phyloP scores from a whole-genome alignment of 2,329 filamentous ascomycete species.

The Penicillium sclerotigenum region DNA sequence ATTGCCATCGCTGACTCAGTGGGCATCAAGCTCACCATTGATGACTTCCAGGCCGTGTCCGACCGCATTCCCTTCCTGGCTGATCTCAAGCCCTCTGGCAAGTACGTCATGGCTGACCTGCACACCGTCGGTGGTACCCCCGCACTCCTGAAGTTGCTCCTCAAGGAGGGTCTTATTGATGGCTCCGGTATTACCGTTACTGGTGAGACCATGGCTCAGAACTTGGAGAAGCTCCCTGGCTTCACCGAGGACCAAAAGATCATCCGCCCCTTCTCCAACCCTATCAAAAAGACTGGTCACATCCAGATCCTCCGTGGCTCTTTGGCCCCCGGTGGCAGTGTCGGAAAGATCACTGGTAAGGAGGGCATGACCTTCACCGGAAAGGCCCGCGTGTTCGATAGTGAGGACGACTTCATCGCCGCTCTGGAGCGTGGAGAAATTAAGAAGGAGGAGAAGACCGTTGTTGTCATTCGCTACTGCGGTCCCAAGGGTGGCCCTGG shows the following conservation, averaged over 20 bases:
- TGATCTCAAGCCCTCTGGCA: constrained; percentile 74
- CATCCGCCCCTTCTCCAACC: constrained; percentile 64
- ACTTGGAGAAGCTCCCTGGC: constrained; percentile 57
- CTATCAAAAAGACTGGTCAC: constrained; percentile 68
- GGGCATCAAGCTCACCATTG: constrained; percentile 76
- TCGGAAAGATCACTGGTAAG: constrained; percentile 75
- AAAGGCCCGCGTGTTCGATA: constrained; percentile 68
- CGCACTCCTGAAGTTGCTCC: constrained; percentile 55
- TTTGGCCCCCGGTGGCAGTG: constrained; percentile 66
- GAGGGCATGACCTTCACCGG: constrained; percentile 66
- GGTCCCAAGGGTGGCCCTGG: constrained; percentile 71
- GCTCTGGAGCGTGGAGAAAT: constrained; percentile 66
- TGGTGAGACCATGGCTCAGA: constrained; percentile 58
- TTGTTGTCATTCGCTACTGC: constrained; percentile 72
- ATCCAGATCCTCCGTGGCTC: constrained; percentile 70
- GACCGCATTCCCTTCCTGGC: constrained; percentile 76
- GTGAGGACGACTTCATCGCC: constrained; percentile 65
- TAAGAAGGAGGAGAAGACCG: constrained; percentile 72
- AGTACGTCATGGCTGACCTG: constrained; percentile 60
- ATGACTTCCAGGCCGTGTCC: constrained; percentile 81
- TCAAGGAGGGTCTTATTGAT: constrained; percentile 58
- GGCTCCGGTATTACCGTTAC: constrained; percentile 61
- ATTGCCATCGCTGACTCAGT: constrained; percentile 81
- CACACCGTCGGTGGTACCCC: constrained; percentile 58
- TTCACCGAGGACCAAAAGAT: constrained; percentile 69